Evolutionary conservation across 345 rosid genomes (phyloP).

Genomic region (Aurinia saxatilis): DNA sequence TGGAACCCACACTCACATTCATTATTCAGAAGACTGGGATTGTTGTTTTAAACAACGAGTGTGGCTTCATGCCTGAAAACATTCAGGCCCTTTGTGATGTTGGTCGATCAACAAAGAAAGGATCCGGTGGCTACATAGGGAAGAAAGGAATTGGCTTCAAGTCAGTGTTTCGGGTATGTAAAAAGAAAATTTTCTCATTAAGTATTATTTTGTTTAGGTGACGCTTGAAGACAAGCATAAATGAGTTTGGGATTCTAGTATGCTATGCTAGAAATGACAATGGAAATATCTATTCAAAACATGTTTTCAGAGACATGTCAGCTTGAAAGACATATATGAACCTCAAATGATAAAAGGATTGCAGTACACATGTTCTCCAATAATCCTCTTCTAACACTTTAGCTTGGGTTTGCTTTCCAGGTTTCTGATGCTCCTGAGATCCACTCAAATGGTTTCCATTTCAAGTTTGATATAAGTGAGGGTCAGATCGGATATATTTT

Average conservation of each 20-base stretch:
- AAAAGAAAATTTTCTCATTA: background rate
- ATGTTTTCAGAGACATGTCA: background rate
- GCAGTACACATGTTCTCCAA: too few species aligned
- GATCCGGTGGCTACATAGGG: constrained; percentile 84
- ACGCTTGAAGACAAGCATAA: constrained; percentile 5
- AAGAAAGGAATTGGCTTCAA: constrained; percentile 98
- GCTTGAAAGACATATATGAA: constrained; percentile 4
- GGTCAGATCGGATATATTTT: constrained; percentile 94
- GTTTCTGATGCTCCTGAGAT: constrained; percentile 96
- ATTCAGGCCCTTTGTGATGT: constrained; percentile 92
- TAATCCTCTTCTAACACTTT: background rate
- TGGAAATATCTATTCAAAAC: background rate
- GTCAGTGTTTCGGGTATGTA: constrained; percentile 92
- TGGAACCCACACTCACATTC: constrained; percentile 78
- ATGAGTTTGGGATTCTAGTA: constrained; percentile 2
- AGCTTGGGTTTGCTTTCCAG: constrained; percentile 36
- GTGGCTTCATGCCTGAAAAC: constrained; percentile 75
- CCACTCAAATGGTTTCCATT: constrained; percentile 93
- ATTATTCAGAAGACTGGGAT: constrained; percentile 75
- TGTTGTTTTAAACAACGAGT: constrained; percentile 77
- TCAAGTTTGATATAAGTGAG: constrained; percentile 80
- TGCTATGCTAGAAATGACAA: constrained; percentile 1
- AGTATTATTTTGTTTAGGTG: constrained; percentile 14
- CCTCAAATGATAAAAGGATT: too few species aligned
- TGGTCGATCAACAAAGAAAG: constrained; percentile 90